Conservation (phyloP, 2,329 filamentous ascomycete species). For the Penicillium frequentans region DNA sequence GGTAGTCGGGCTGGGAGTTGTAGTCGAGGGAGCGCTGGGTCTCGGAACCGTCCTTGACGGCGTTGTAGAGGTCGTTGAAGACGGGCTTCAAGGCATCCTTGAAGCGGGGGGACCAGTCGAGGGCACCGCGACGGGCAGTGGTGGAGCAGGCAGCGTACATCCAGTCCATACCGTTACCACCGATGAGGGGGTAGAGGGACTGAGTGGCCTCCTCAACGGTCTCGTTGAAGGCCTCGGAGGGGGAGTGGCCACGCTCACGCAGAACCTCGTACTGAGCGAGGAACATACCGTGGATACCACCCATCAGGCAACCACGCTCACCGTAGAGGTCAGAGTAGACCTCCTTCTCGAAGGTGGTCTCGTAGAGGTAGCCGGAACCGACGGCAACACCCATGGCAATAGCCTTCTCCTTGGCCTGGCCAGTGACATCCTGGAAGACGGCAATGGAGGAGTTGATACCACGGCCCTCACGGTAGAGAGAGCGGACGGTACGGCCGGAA, state of each 20-base stretch:
- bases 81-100: slow-evolving; percentile 98
- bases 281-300: slow-evolving; percentile 99
- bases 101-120: slow-evolving; percentile 97
- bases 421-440: slow-evolving; percentile 97
- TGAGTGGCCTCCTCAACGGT: slow-evolving; percentile 99
- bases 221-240: slow-evolving; percentile 99
- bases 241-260: slow-evolving; percentile 95
- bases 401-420: slow-evolving; percentile 97
- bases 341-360: slow-evolving; percentile 99
- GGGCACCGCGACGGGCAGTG: slow-evolving; percentile 95
- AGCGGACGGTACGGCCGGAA: slow-evolving; percentile 96
- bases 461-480: slow-evolving; percentile 97
- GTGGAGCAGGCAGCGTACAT: slow-evolving; percentile 99
- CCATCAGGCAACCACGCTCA: slow-evolving; percentile 99
- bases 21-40: slow-evolving; percentile 96
- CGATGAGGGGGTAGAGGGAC: slow-evolving; percentile 95
- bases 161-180: slow-evolving; percentile 99
- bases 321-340: slow-evolving; percentile 99
- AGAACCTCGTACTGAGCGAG: slow-evolving; percentile 99
- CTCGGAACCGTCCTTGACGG: slow-evolving; percentile 87
- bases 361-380: slow-evolving; percentile 97
- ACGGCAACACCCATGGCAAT: slow-evolving; percentile 95
- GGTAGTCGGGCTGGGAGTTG: slow-evolving; percentile 94
- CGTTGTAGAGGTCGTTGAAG: slow-evolving; percentile 96
- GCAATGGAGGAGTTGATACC: slow-evolving; percentile 99